Evolutionary conservation across 1,284 basidiomycete species (phyloP).

Genomic region (Sporisorium sorghi): DNA sequence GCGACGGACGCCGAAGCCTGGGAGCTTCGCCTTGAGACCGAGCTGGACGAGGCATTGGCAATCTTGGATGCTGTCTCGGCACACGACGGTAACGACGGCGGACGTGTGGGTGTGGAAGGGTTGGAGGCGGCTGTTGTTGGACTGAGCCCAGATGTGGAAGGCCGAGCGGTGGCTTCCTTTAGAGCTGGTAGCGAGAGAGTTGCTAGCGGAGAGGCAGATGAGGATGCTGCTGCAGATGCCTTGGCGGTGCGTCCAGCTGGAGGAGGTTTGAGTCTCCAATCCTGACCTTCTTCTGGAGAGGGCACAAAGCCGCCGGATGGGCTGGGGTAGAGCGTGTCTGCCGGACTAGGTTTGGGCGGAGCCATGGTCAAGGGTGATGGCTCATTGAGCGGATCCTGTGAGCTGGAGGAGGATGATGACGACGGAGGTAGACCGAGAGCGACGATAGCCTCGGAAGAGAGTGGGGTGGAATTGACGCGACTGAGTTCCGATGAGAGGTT

Average conservation of each 20-base stretch:
- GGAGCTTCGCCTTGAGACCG: conserved; percentile 38
- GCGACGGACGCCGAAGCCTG: conserved; percentile 30
- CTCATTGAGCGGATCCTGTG: conserved; percentile 21
- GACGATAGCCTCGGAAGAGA: conserved; percentile 30
- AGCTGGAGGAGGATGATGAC: conserved; percentile 3
- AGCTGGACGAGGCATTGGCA: conserved; percentile 33
- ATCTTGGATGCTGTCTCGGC: conserved; percentile 52
- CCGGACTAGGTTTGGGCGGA: conserved; percentile 49
- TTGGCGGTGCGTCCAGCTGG: conserved; percentile 38
- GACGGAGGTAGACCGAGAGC: conserved; percentile 26
- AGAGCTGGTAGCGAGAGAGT: conserved; percentile 17
- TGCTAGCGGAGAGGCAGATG: conserved; percentile 5
- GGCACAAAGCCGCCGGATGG: conserved; percentile 58
- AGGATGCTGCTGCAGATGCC: conserved; percentile 9
- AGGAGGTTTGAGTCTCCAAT: conserved; percentile 55
- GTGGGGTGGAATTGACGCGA: conserved; percentile 47
- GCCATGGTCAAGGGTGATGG: conserved; percentile 41
- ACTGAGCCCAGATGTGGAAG: conserved; percentile 14
- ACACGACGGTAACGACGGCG: conserved; percentile 41
- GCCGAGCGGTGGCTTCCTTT: conserved; percentile 12
- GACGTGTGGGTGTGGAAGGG: conserved; percentile 32
- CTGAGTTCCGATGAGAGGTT: conserved; percentile 36
- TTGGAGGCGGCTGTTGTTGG: conserved; percentile 14
- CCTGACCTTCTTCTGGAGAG: conserved; percentile 54
- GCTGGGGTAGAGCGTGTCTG: conserved; percentile 54